Percentiles rank a stretch among this genome's conserved stretches.
These are phyloP conservation scores for Aspergillus taichungensis DNA, from an alignment of 495 filamentous ascomycete genomes.

Conservation along the genomic window DNA sequence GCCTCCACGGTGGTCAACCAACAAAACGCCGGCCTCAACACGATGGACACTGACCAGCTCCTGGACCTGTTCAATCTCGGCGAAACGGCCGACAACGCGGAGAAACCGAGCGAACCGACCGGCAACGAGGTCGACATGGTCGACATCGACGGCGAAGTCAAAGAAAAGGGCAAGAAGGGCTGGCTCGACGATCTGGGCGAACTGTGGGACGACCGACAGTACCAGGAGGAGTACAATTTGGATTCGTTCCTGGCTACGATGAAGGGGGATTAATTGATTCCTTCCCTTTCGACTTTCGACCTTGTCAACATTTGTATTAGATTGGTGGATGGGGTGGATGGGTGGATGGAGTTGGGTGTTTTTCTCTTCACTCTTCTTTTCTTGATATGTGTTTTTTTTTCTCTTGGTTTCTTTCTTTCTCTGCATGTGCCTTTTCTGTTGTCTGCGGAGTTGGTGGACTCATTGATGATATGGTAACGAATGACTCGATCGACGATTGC, in stretches of 20 bases:
- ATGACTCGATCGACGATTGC: too few relatives aligned
- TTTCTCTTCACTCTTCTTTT: background rate
- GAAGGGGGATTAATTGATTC: slow-evolving; percentile 39
- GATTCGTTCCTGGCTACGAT: slow-evolving; percentile 87
- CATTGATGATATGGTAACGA: too few relatives aligned
- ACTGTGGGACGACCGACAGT: slow-evolving; percentile 92
- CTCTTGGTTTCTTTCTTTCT: background rate
- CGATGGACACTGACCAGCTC: slow-evolving; percentile 98
- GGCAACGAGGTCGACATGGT: slow-evolving; percentile 86
- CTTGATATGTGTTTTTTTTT: background rate
- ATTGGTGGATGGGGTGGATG: slow-evolving; percentile 23
- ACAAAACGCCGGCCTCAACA: slow-evolving; percentile 88
- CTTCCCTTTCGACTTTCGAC: background rate
- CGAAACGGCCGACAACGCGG: slow-evolving; percentile 61
- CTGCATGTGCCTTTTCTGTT: background rate
- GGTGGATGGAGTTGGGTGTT: slow-evolving; percentile 63
- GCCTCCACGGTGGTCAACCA: slow-evolving; percentile 97
- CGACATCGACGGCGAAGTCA: slow-evolving; percentile 82
- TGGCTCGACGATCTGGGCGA: slow-evolving; percentile 91
- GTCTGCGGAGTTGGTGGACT: too few relatives aligned
- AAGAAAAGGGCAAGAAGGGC: slow-evolving; percentile 93
- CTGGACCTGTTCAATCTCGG: slow-evolving; percentile 92
- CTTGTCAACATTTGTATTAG: background rate
- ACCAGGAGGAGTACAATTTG: slow-evolving; percentile 93
- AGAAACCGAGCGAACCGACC: slow-evolving; percentile 45